These are phyloP conservation scores for Eimeria necatrix DNA, from an alignment of 169 alveolate species.

Conservation along the genomic window DNA sequence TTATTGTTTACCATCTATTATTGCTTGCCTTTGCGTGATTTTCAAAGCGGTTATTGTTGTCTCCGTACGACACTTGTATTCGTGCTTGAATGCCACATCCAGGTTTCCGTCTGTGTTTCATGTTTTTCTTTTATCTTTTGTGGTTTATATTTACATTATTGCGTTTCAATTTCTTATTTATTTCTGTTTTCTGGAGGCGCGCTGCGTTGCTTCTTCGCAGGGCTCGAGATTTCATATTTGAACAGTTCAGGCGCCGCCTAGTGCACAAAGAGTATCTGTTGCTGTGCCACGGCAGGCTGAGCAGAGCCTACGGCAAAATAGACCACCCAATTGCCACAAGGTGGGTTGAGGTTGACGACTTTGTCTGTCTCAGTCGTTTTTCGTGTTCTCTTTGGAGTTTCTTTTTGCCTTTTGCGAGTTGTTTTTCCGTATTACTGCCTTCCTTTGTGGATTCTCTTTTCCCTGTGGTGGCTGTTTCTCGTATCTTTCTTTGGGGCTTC, in stretches of 20 bases:
- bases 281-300: conserved; percentile 87
- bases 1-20: too few relatives aligned
- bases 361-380: neutral
- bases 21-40: too few relatives aligned
- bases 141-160: neutral
- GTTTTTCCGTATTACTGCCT: neutral
- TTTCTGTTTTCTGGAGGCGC: neutral
- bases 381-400: neutral
- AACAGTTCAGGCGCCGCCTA: conserved; percentile 85
- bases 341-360: neutral
- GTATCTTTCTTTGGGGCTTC: too few relatives aligned
- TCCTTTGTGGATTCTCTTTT: too few relatives aligned
- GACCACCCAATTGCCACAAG: conserved; percentile 85
- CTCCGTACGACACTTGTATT: too few relatives aligned
- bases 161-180: neutral
- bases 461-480: too few relatives aligned
- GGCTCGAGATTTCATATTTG: conserved; percentile 86
- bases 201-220: conserved; percentile 22
- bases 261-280: conserved; percentile 87
- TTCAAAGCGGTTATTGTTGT: too few relatives aligned
- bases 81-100: neutral
- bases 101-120: neutral
- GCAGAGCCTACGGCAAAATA: conserved; percentile 82
- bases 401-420: neutral
- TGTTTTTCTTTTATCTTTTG: neutral